Conservation (phyloP, 805 yeast genomes). For the Alloascoidea hylecoeti region DNA sequence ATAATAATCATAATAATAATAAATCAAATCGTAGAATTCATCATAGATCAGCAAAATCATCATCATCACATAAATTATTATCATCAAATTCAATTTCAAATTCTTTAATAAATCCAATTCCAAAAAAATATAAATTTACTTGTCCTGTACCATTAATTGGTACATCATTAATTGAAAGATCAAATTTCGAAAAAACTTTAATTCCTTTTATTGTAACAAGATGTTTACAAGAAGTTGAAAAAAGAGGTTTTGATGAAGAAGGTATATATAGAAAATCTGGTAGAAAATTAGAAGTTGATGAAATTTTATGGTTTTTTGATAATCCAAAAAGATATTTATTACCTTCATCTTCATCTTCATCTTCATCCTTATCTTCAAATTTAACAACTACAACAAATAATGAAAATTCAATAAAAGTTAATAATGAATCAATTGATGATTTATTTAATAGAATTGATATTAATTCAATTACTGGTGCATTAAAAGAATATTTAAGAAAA, state of each 20-base stretch:
- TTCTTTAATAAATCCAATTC: no score
- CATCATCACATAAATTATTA: no score
- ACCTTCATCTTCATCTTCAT: no score
- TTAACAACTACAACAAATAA: neutral
- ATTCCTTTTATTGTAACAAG: constrained; percentile 63
- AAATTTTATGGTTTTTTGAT: constrained; percentile 22
- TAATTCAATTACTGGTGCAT: constrained; percentile 72
- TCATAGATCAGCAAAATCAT: no score
- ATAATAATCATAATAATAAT: no score
- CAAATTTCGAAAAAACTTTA: neutral
- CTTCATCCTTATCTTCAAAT: no score
- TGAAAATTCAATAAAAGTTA: neutral
- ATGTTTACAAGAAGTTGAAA: constrained; percentile 69
- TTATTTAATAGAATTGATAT: constrained; percentile 37
- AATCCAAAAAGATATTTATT: neutral
- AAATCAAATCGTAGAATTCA: no score
- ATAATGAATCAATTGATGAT: neutral
- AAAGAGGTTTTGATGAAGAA: constrained; percentile 60
- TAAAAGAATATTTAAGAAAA: constrained; percentile 76
- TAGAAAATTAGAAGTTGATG: constrained; percentile 49
- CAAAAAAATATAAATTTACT: no score
- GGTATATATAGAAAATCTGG: constrained; percentile 91
- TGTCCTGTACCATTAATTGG: constrained; percentile 1
- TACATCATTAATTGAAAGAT: neutral
- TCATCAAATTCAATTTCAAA: no score